phyloP scores from a whole-genome alignment of 441 rosid genomes.

The Lepidium campestre region DNA sequence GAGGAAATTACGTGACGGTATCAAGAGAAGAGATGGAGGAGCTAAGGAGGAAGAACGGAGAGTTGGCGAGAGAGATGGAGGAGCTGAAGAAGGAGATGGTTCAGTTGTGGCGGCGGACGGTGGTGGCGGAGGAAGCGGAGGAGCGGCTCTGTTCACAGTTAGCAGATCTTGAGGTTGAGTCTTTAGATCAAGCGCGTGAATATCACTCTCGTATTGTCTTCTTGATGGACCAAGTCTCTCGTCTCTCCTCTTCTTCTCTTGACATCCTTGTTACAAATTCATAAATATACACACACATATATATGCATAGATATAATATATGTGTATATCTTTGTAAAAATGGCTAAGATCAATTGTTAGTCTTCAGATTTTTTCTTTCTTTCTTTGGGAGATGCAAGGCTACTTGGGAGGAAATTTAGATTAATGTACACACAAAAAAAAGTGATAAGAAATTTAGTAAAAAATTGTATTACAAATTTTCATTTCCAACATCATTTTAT shows the following conservation, averaged over 20 bases:
- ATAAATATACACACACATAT: not conserved
- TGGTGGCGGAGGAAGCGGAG: constrained; percentile 80
- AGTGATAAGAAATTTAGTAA: not conserved
- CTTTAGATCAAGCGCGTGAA: constrained; percentile 58
- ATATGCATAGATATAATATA: too few species aligned
- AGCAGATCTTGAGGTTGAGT: constrained; percentile 80
- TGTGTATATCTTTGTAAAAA: not conserved
- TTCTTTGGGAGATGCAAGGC: not conserved
- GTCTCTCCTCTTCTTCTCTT: constrained; percentile 26
- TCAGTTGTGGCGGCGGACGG: constrained; percentile 39
- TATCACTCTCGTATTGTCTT: constrained; percentile 47
- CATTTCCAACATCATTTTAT: not conserved
- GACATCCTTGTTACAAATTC: not conserved
- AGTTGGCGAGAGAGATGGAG: constrained; percentile 34
- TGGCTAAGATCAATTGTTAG: not conserved
- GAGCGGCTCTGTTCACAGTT: constrained; percentile 72
- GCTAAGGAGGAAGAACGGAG: constrained; percentile 38
- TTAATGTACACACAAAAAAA: not conserved
- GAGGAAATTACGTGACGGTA: not conserved
- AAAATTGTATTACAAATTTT: not conserved
- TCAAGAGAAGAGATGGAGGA: constrained; percentile 15
- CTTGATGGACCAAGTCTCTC: constrained; percentile 52
- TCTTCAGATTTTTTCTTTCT: not conserved
- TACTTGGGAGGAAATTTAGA: not conserved
- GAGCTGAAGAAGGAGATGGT: constrained; percentile 35